Conservation (phyloP, 1,284 basidiomycete genomes). For the Phellopilus nigrolimitatus region DNA sequence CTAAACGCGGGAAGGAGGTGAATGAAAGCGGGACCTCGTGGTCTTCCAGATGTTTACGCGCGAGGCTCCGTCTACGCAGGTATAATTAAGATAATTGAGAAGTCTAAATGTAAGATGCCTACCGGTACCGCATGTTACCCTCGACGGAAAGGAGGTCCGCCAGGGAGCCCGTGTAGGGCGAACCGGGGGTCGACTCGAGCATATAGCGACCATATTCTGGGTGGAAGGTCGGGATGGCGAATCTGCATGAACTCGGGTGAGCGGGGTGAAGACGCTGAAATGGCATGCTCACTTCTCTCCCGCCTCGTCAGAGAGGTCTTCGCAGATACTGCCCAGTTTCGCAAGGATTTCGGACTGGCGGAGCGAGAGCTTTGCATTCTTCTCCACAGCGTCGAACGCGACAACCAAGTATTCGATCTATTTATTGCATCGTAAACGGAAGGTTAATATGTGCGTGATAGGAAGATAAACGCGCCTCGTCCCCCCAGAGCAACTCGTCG, state of each 20-base stretch:
- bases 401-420: slow-evolving; percentile 98
- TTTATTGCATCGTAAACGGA: slow-evolving; percentile 11
- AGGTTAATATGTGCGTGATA: background rate
- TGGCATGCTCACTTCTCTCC: slow-evolving; percentile 48
- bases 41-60: slow-evolving; percentile 75
- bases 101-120: slow-evolving; percentile 21
- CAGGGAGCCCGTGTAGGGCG: slow-evolving; percentile 86
- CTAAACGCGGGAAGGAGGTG: slow-evolving; percentile 93
- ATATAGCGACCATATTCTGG: slow-evolving; percentile 99
- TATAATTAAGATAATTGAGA: slow-evolving; percentile 18
- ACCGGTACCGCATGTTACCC: slow-evolving; percentile 90
- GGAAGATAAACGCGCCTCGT: slow-evolving; percentile 68
- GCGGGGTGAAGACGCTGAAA: slow-evolving; percentile 17
- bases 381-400: slow-evolving; percentile 72
- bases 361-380: slow-evolving; percentile 85
- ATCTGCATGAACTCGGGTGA: slow-evolving; percentile 36
- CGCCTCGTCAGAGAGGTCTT: slow-evolving; percentile 59
- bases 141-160: slow-evolving; percentile 88
- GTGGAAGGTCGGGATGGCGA: slow-evolving; percentile 88
- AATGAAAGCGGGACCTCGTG: slow-evolving; percentile 92
- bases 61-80: slow-evolving; percentile 70
- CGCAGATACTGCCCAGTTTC: slow-evolving; percentile 69
- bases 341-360: slow-evolving; percentile 92
- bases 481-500: slow-evolving; percentile 96
- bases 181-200: slow-evolving; percentile 96